Base-by-base conservation (phyloP, 2,329 filamentous ascomycete genomes). In the Hawksworthiomyces lignivorus region DNA sequence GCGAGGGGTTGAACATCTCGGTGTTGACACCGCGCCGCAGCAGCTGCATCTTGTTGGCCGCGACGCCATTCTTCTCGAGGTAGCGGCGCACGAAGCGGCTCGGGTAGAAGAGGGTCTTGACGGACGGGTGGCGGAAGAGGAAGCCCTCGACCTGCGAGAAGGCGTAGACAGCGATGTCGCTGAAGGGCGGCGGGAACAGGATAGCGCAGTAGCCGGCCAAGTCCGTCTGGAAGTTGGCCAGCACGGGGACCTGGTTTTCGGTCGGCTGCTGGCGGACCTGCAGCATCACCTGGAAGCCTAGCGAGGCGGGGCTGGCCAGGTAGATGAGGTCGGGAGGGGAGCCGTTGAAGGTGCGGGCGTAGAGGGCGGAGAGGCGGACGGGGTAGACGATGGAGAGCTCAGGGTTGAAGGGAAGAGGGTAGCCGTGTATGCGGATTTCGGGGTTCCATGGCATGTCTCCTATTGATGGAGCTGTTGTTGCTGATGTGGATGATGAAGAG, bases 221-320 rank as follows among this genome's bases (percentile, higher is more conserved):
- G 54, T 85, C 81, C 1, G 81, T 86, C 58, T 85, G 81, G 50
- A 84, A 85, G 57, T 84, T 86, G 56, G 80, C 73, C 32, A 84
- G 66, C 2, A 82, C 64, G 3, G 74, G 74, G 1, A 79, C 70
- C 31, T 77, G 76, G 8, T 66, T 64, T 24, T 72, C 63, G 18
- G 57, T 57, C 12, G 67, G 63, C 41, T 82, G 68, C 50, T 82
- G 79, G 33, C 77, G 70, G 38, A 83, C 62, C 55, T 84, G 80
- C n/a, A 84, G 64, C 60, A 85, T 70, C 41, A 84, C 74, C 49
- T 85, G 81, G 52, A 85, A 85, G 4, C 82, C 81, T 3, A 84
- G 63, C 5, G 77, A 82, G 2, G 81, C 82, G 1, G 81, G 81
- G 32, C 77, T 82, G 2, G 81, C 81, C 11, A 85, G 65, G 52